Conservation (phyloP, 106 monocot genomes). For the Triglochin maritima region DNA sequence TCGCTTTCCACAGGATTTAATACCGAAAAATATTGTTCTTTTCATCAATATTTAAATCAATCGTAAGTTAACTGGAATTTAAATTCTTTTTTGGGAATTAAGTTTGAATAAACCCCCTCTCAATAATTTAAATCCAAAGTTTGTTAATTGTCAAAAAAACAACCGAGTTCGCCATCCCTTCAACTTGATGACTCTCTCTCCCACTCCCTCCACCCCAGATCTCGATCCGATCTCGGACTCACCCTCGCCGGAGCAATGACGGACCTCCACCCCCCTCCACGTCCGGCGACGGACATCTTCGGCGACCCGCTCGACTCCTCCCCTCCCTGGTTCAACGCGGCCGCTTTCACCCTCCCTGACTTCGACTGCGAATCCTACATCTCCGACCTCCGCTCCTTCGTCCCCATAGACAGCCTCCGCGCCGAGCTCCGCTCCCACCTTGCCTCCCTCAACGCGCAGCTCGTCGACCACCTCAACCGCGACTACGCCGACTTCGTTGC, state of each 20-base stretch:
- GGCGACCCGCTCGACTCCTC: constrained; percentile 63
- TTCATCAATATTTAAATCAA: too few relatives aligned
- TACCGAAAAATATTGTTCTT: too few relatives aligned
- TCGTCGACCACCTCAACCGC: constrained; percentile 89
- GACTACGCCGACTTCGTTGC: constrained; percentile 94
- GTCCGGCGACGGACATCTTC: constrained; percentile 60
- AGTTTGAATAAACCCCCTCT: too few relatives aligned
- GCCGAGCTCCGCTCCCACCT: constrained; percentile 75
- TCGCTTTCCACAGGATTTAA: too few relatives aligned
- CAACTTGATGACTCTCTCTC: too few relatives aligned
- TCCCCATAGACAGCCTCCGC: constrained; percentile 82
- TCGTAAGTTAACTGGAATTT: too few relatives aligned
- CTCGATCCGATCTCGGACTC: too few relatives aligned
- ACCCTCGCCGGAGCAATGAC: constrained; percentile 18
- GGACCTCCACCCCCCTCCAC: constrained; percentile 36
- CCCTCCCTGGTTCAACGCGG: constrained; percentile 62
- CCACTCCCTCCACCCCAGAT: too few relatives aligned
- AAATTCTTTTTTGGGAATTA: too few relatives aligned
- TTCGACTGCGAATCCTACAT: constrained; percentile 72
- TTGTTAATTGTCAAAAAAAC: too few relatives aligned
- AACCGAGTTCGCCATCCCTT: too few relatives aligned
- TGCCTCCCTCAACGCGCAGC: constrained; percentile 61
- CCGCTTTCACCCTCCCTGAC: constrained; percentile 46
- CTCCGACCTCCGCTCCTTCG: constrained; percentile 71
- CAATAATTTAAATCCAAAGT: too few relatives aligned